Evolutionary conservation across 139 green algal genomes (phyloP).

Genomic region (Auxenochlorella pyrenoidosa): DNA sequence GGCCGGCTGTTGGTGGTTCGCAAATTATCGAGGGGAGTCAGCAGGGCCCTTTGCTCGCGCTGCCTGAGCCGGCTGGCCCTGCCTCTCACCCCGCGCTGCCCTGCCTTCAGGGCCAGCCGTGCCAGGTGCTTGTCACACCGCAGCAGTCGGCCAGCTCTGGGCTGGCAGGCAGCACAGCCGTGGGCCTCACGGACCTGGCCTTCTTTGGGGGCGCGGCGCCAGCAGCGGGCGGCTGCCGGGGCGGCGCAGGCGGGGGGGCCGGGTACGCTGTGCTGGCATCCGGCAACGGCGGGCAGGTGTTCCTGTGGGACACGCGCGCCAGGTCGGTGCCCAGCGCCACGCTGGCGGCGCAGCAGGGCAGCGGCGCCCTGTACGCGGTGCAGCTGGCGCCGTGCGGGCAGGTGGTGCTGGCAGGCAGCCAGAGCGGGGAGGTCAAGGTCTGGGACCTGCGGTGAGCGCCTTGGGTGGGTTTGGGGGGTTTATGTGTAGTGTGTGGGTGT

Average conservation of each 20-base stretch:
- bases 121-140: background rate
- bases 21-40: too few species aligned
- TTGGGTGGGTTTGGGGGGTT: too few species aligned
- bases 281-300: slow-evolving; percentile 31
- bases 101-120: slow-evolving; percentile 9
- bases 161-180: slow-evolving; percentile 3
- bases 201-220: background rate
- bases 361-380: background rate
- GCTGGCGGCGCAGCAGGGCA: background rate
- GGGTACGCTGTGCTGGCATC: background rate
- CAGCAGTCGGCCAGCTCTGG: background rate
- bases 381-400: slow-evolving; percentile 10
- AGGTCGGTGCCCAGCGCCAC: background rate
- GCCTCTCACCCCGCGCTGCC: background rate
- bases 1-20: too few species aligned
- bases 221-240: background rate
- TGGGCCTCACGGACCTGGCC: slow-evolving; percentile 27
- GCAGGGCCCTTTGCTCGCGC: background rate
- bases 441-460: slow-evolving; percentile 48
- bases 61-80: background rate
- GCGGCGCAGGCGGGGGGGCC: background rate
- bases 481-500: too few species aligned
- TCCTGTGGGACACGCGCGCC: slow-evolving; percentile 33
- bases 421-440: slow-evolving; percentile 32
- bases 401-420: slow-evolving; percentile 36